phyloP scores from a whole-genome alignment of 352 stramenopile species.

The Phytopythium boreale region DNA sequence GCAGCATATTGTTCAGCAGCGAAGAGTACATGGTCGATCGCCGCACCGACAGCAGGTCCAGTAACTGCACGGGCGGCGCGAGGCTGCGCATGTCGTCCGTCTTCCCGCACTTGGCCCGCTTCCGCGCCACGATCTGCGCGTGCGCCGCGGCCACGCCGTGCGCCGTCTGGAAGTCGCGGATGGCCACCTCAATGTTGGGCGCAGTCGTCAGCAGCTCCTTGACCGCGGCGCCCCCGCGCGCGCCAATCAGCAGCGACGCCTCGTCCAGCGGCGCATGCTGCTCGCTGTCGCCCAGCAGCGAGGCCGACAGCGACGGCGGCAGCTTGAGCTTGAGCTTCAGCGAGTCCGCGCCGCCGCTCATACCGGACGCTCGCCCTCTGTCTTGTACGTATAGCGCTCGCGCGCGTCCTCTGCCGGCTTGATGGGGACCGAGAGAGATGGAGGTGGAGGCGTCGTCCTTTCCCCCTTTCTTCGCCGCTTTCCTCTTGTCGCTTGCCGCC shows the following conservation, averaged over 20 bases:
- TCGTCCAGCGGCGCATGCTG: constrained; percentile 12
- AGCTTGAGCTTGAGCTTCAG: constrained; percentile 74
- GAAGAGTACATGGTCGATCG: constrained; percentile 67
- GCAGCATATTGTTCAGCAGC: constrained; percentile 59
- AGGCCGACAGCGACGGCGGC: constrained; percentile 24
- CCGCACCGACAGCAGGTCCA: constrained; percentile 69
- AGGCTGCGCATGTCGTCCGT: constrained; percentile 25
- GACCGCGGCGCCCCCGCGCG: constrained; percentile 63
- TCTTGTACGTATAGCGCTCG: not conserved
- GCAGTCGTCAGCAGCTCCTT: constrained; percentile 83
- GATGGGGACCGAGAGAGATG: not conserved
- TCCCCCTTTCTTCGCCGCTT: not conserved
- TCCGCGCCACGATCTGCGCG: constrained; percentile 33
- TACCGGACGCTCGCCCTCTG: constrained; percentile 9
- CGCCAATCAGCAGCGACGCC: constrained; percentile 65
- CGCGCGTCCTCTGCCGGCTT: too few species aligned
- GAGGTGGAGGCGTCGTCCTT: not conserved
- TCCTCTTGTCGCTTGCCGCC: not conserved
- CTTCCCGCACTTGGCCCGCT: constrained; percentile 11
- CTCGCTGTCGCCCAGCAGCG: constrained; percentile 10
- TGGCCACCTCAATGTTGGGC: constrained; percentile 80
- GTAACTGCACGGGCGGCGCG: constrained; percentile 59
- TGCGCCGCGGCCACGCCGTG: constrained; percentile 58
- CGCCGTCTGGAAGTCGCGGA: constrained; percentile 69
- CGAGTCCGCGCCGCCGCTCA: constrained; percentile 40